These are phyloP conservation scores for Pyrenochaeta sp. DNA, from an alignment of 2,329 filamentous ascomycete genomes.

Conservation along the genomic window DNA sequence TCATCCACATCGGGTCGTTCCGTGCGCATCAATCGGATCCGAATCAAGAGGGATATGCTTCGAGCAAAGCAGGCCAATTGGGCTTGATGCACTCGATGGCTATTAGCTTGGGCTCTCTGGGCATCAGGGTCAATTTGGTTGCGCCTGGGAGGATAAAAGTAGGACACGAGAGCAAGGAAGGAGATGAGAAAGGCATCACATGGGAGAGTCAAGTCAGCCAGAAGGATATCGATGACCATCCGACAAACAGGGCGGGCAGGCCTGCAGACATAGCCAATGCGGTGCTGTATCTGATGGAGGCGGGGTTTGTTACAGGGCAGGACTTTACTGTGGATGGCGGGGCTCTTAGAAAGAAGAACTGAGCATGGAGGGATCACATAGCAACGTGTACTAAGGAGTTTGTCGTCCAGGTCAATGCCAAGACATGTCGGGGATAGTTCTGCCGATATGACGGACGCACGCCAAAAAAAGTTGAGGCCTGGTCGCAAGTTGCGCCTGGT, in stretches of 20 bases:
- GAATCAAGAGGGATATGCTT: conserved; percentile 60
- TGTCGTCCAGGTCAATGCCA: not conserved
- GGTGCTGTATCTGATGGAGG: conserved; percentile 50
- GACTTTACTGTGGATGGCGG: conserved; percentile 50
- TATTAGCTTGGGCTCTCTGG: conserved; percentile 53
- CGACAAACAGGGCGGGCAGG: conserved; percentile 54
- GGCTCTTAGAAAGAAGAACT: conserved; percentile 45
- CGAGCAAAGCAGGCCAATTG: conserved; percentile 60
- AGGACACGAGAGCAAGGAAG: conserved; percentile 56
- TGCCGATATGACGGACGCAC: conserved; percentile 13
- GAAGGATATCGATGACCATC: conserved; percentile 53
- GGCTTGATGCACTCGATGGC: conserved; percentile 61
- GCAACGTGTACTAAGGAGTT: too few species aligned
- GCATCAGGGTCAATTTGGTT: conserved; percentile 58
- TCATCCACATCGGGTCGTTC: conserved; percentile 57
- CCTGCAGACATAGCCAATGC: conserved; percentile 57
- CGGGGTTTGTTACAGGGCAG: conserved; percentile 49
- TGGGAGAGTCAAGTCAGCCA: conserved; percentile 49
- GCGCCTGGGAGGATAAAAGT: conserved; percentile 57
- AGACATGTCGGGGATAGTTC: conserved; percentile 4
- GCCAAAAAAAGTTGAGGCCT: conserved; percentile 12
- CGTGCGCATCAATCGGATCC: conserved; percentile 56
- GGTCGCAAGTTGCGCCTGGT: too few species aligned
- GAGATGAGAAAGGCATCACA: conserved; percentile 51
- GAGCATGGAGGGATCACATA: not conserved